phyloP scores from a whole-genome alignment of 352 stramenopile genomes.

The Phytophthora lateralis region DNA sequence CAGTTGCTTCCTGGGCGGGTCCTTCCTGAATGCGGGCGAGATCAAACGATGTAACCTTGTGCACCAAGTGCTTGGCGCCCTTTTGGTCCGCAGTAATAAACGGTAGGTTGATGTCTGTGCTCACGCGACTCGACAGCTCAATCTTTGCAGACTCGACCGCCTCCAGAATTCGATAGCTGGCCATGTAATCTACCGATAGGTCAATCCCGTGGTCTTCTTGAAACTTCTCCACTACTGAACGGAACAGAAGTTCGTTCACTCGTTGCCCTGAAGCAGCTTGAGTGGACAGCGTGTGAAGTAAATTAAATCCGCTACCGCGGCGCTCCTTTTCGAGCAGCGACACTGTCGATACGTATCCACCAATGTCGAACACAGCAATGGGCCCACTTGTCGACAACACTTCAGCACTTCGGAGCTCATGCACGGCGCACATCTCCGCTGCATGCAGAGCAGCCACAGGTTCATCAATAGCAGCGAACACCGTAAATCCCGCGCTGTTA shows the following conservation, averaged over 20 bases:
- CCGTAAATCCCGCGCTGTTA: conserved; percentile 56
- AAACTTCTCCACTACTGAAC: conserved; percentile 59
- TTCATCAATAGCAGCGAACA: conserved; percentile 63
- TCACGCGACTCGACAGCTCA: conserved; percentile 59
- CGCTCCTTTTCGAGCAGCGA: conserved; percentile 51
- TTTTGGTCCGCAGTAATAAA: conserved; percentile 79
- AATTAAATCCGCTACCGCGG: conserved; percentile 30
- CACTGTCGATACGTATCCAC: conserved; percentile 59
- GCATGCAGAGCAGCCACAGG: conserved; percentile 68
- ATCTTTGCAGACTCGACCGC: conserved; percentile 75
- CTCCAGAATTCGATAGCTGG: conserved; percentile 70
- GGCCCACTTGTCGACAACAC: conserved; percentile 22
- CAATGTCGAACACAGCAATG: conserved; percentile 78
- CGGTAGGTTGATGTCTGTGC: conserved; percentile 73
- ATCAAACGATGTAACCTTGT: conserved; percentile 63
- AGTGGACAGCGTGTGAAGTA: conserved; percentile 45
- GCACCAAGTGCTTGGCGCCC: conserved; percentile 74
- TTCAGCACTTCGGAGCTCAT: conserved; percentile 38
- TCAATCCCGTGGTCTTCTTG: conserved; percentile 62
- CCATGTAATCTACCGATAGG: conserved; percentile 71
- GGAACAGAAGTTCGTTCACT: conserved; percentile 61
- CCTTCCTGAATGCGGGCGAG: conserved; percentile 51
- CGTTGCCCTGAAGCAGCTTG: conserved; percentile 45
- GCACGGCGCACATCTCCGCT: conserved; percentile 40
- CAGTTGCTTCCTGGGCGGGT: conserved; percentile 35